Evolutionary conservation across 2,329 filamentous ascomycete species (phyloP).

Genomic region (Fusarium sp.): DNA sequence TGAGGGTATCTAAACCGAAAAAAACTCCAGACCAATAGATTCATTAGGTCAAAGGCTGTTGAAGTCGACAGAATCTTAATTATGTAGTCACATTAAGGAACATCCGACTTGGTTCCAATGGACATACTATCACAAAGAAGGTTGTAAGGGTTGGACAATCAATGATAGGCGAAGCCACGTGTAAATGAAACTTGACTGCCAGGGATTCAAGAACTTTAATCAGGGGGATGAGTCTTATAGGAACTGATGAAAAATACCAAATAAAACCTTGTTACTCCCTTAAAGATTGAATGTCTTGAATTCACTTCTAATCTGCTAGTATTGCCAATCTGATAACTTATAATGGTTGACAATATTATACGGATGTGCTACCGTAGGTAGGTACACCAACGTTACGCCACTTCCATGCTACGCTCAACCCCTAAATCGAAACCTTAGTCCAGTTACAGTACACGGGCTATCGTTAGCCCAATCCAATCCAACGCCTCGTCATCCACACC

Average conservation of each 20-base stretch:
- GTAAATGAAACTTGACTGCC: not conserved
- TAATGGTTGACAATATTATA: slow-evolving; percentile 4
- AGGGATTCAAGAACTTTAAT: not conserved
- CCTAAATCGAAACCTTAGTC: slow-evolving; percentile 27
- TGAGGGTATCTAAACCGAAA: not conserved
- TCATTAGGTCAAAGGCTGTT: not conserved
- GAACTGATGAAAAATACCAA: not conserved
- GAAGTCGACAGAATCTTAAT: not conserved
- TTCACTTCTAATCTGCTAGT: not conserved
- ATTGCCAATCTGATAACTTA: not conserved
- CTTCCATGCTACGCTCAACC: slow-evolving; percentile 10
- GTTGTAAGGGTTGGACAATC: not conserved
- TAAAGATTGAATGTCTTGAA: slow-evolving; percentile 8
- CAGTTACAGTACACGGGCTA: slow-evolving; percentile 3
- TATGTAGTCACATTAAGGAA: not conserved
- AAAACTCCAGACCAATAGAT: not conserved
- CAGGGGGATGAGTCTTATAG: not conserved
- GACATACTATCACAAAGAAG: not conserved
- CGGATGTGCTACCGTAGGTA: not conserved
- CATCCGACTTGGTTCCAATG: not conserved
- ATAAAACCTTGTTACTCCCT: not conserved
- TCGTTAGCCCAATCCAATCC: slow-evolving; percentile 7
- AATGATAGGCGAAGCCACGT: slow-evolving; percentile 6
- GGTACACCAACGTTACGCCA: slow-evolving; percentile 15
- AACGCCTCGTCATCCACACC: slow-evolving; percentile 30